Evolutionary conservation across 192 early-diverging fungal genomes (phyloP).

Genomic region (Chytriomyces confervae): DNA sequence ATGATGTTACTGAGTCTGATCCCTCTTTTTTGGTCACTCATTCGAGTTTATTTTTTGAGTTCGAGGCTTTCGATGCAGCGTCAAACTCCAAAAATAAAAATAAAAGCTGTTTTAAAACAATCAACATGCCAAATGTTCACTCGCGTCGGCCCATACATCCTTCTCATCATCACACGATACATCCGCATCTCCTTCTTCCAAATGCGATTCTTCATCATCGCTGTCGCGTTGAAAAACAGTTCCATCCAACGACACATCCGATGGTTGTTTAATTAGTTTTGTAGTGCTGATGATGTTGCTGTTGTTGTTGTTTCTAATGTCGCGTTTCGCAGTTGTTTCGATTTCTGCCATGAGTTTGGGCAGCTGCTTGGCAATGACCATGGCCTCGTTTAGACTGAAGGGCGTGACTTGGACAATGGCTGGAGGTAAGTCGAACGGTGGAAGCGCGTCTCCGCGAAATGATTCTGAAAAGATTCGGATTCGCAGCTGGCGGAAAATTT

Average conservation of each 20-base stretch:
- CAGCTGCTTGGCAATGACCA: not conserved
- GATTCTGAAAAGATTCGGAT: slow-evolving; percentile 16
- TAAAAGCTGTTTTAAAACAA: no score
- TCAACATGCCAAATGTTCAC: no score
- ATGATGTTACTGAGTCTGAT: no score
- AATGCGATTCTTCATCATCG: slow-evolving; percentile 7
- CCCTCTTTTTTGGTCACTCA: no score
- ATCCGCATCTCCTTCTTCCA: no score
- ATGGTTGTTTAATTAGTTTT: not conserved
- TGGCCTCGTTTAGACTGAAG: slow-evolving; percentile 12
- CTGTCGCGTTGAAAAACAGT: slow-evolving; percentile 18
- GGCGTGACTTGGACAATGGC: slow-evolving; percentile 19
- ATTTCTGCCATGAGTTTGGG: slow-evolving; percentile 19
- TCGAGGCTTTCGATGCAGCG: no score
- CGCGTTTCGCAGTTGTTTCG: not conserved
- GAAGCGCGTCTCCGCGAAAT: slow-evolving; percentile 15
- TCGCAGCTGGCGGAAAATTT: not conserved
- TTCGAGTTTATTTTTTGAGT: no score
- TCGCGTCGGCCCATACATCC: no score
- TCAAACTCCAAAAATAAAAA: no score
- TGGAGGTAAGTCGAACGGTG: slow-evolving; percentile 16
- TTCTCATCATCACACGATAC: no score
- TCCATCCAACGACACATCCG: slow-evolving; percentile 22
- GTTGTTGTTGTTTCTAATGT: not conserved
- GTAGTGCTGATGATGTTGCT: not conserved